Conservation (phyloP, 2,329 filamentous ascomycete genomes). For the Westerdykella ornata region DNA sequence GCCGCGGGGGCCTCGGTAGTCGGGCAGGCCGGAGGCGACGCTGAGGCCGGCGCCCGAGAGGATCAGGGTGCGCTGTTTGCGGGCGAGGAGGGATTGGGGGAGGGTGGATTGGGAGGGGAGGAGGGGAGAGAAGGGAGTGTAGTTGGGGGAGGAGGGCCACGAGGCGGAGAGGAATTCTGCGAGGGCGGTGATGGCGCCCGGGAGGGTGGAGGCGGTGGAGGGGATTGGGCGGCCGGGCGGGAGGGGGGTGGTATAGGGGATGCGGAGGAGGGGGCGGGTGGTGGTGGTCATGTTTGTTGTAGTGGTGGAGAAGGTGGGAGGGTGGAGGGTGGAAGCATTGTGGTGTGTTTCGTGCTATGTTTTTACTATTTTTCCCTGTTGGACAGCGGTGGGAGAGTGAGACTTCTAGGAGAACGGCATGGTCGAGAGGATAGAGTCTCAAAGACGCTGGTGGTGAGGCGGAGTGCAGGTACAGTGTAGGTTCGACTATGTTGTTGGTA, state of each 20-base stretch:
- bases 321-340: background rate
- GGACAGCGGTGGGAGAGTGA: background rate
- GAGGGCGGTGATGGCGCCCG: slow-evolving; percentile 71
- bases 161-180: slow-evolving; percentile 65
- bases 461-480: background rate
- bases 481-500: background rate
- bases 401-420: too few species aligned
- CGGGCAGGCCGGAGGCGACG: slow-evolving; percentile 84
- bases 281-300: slow-evolving; percentile 44
- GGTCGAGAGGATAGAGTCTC: too few species aligned
- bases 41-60: slow-evolving; percentile 85
- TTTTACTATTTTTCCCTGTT: background rate
- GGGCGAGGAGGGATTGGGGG: background rate
- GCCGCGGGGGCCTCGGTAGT: slow-evolving; percentile 83
- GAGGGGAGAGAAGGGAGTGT: slow-evolving; percentile 35
- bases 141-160: slow-evolving; percentile 35
- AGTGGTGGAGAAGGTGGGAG: background rate
- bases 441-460: background rate
- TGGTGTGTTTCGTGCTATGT: background rate
- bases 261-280: slow-evolving; percentile 64
- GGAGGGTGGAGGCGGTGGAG: slow-evolving; percentile 58
- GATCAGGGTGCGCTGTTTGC: slow-evolving; percentile 54
- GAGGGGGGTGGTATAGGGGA: slow-evolving; percentile 82
- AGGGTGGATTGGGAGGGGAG: slow-evolving; percentile 16
- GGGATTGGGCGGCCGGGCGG: slow-evolving; percentile 71